Evolutionary conservation across 2,329 filamentous ascomycete genomes (phyloP).

Genomic region (Ambrosiella xylebori): DNA sequence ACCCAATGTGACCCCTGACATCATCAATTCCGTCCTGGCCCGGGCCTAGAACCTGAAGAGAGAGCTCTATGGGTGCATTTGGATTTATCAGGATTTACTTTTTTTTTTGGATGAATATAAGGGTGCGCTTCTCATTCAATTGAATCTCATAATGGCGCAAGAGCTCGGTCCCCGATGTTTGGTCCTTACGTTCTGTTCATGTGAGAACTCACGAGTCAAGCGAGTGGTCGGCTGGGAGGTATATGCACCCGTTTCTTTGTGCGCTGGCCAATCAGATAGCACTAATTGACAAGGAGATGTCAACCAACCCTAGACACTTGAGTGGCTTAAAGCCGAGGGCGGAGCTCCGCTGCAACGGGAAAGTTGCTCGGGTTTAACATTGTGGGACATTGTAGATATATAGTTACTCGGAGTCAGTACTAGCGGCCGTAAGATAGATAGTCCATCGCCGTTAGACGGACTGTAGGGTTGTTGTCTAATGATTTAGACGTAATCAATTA

Average conservation of each 20-base stretch:
- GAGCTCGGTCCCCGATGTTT: neutral
- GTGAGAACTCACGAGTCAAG: neutral
- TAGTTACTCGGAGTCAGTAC: neutral
- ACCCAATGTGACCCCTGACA: neutral
- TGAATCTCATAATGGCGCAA: neutral
- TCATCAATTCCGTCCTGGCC: neutral
- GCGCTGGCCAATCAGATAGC: neutral
- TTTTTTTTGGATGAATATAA: neutral
- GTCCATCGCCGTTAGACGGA: too few relatives aligned
- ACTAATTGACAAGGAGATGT: neutral
- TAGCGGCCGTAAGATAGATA: too few relatives aligned
- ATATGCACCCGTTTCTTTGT: neutral
- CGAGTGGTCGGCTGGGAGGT: too few relatives aligned
- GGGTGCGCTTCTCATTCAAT: neutral
- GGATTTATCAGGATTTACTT: neutral
- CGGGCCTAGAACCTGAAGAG: too few relatives aligned
- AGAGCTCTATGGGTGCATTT: too few relatives aligned
- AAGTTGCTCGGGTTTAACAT: neutral
- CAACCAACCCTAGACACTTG: neutral
- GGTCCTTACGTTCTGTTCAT: neutral
- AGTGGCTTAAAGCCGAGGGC: neutral
- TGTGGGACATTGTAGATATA: neutral
- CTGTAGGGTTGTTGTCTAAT: too few relatives aligned
- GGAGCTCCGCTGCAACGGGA: neutral
- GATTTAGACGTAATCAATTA: too few relatives aligned